These are phyloP conservation scores for Acanthamoeba sp. DNA, from an alignment of 208 protist species.

Conservation along the genomic window DNA sequence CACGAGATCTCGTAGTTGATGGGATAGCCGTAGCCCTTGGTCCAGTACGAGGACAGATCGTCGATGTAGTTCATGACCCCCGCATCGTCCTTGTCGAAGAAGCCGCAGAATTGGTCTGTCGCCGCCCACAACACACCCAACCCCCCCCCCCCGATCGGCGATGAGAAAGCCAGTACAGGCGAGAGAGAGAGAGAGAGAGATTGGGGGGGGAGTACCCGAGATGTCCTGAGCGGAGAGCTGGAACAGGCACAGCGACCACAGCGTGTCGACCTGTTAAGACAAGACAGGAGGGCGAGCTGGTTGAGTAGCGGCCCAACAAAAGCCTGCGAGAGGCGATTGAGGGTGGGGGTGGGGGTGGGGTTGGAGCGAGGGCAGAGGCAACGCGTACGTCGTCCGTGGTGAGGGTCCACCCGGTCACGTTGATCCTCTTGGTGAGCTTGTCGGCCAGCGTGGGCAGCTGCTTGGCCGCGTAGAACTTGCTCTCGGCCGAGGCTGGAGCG, in stretches of 20 bases:
- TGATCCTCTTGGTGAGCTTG: constrained; percentile 4
- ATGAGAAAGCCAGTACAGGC: no score
- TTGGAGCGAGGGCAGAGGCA: no score
- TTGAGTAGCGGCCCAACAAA: not conserved
- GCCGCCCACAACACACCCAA: not conserved
- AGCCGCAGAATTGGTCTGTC: constrained; percentile 55
- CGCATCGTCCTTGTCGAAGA: constrained; percentile 2
- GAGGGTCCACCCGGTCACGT: not conserved
- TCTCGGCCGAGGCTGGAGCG: not conserved
- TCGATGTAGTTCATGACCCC: constrained; percentile 30
- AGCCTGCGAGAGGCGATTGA: not conserved
- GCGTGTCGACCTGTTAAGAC: not conserved
- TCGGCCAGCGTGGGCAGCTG: not conserved
- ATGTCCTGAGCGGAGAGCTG: constrained; percentile 49
- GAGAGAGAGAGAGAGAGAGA: no score
- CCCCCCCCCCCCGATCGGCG: no score
- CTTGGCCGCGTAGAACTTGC: not conserved
- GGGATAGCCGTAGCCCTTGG: constrained; percentile 60
- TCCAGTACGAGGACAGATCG: constrained; percentile 24
- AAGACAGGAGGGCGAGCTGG: not conserved
- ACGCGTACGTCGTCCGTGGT: constrained; percentile 10
- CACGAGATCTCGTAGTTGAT: constrained; percentile 55
- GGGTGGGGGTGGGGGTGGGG: no score
- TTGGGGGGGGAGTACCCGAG: not conserved
- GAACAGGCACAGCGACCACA: constrained; percentile 28